Percentiles rank a stretch among this genome's conserved stretches.
These are phyloP conservation scores for Aspergillus indologenus DNA, from an alignment of 495 filamentous ascomycete species.

Conservation along the genomic window DNA sequence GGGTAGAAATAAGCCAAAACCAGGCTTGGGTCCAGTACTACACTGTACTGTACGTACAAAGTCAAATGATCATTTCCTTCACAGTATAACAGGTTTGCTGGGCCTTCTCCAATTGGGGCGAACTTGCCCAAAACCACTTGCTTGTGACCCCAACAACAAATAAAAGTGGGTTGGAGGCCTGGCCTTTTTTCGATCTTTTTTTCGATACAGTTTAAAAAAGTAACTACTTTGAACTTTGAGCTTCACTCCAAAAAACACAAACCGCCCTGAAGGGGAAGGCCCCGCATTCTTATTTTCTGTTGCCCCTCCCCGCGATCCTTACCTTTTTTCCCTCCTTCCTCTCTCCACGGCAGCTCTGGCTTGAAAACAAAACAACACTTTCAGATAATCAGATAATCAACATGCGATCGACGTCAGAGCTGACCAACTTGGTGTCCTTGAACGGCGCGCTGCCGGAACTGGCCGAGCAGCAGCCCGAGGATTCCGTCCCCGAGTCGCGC, in stretches of 20 bases:
- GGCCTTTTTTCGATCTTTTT: not conserved
- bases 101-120: not conserved
- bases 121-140: not conserved
- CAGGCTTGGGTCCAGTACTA: too few species aligned
- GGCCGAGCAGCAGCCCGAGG: conserved; percentile 25
- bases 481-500: conserved; percentile 59
- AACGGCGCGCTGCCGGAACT: conserved; percentile 24
- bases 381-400: not conserved
- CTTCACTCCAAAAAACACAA: not conserved
- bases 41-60: too few species aligned
- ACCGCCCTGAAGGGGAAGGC: not conserved
- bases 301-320: not conserved
- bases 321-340: not conserved
- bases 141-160: not conserved
- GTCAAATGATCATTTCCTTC: not conserved
- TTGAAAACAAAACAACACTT: not conserved
- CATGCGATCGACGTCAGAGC: not conserved
- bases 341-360: not conserved
- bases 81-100: not conserved
- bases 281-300: conserved; percentile 3
- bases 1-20: too few species aligned
- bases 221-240: not conserved
- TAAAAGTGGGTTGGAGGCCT: not conserved
- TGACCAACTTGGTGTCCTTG: conserved; percentile 26
- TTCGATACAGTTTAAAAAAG: not conserved